A percentile compares a stretch with the other conserved stretches of the same genome.
These are phyloP conservation scores for Arthromyces matolae DNA, from an alignment of 768 basidiomycete genomes.

Conservation along the genomic window DNA sequence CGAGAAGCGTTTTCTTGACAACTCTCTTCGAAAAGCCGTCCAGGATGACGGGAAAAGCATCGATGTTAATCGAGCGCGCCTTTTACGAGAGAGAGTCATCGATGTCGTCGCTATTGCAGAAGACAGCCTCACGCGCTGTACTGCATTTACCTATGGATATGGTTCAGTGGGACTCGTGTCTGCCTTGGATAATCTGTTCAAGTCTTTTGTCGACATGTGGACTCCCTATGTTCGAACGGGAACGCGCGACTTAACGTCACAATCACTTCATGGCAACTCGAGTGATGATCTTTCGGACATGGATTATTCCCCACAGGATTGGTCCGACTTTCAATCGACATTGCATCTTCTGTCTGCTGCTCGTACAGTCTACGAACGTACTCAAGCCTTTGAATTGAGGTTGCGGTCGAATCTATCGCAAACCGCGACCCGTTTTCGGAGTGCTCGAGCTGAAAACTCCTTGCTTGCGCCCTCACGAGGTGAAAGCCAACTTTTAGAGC, in stretches of 20 bases:
- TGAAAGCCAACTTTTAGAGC: conserved; percentile 69
- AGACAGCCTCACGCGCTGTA: conserved; percentile 72
- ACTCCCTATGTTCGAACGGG: conserved; percentile 47
- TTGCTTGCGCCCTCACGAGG: conserved; percentile 62
- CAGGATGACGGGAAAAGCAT: conserved; percentile 37
- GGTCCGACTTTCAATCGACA: conserved; percentile 79
- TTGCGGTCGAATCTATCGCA: conserved; percentile 57
- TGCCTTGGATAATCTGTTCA: conserved; percentile 69
- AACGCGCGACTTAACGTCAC: conserved; percentile 26
- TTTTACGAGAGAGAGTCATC: conserved; percentile 70
- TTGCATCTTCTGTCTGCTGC: conserved; percentile 83
- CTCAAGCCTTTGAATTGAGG: conserved; percentile 66
- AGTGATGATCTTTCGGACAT: conserved; percentile 70
- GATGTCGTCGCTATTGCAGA: conserved; percentile 78
- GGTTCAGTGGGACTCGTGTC: conserved; percentile 70
- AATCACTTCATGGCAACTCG: conserved; percentile 27
- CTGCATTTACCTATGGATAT: conserved; percentile 86
- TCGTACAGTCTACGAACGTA: conserved; percentile 64
- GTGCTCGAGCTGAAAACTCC: conserved; percentile 52
- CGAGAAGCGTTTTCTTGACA: conserved; percentile 69
- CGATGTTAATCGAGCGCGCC: conserved; percentile 50
- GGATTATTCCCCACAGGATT: conserved; percentile 88
- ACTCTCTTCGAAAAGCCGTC: conserved; percentile 48
- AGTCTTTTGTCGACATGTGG: conserved; percentile 66
- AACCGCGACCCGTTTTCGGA: conserved; percentile 55